A percentile compares a stretch with the other conserved stretches of the same genome.
phyloP scores from a whole-genome alignment of 1,284 basidiomycete genomes.

The Cutaneotrichosporon spelunceum region DNA sequence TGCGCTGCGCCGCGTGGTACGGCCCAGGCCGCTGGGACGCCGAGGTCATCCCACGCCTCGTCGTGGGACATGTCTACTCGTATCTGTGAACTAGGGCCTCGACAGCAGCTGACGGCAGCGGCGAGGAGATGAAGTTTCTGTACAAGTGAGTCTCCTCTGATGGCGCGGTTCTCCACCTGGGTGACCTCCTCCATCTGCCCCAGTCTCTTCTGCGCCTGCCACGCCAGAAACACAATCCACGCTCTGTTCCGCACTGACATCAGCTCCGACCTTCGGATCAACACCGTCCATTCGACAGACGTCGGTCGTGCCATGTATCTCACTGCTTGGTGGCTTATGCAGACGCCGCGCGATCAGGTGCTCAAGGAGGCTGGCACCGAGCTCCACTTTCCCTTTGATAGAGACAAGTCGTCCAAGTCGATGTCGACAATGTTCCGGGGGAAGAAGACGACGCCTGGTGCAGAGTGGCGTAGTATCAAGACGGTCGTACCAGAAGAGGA shows the following conservation, averaged over 20 bases:
- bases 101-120: slow-evolving; percentile 34
- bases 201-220: too few species aligned
- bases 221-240: too few species aligned
- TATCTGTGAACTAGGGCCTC: slow-evolving; percentile 55
- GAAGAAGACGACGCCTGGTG: slow-evolving; percentile 22
- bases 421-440: slow-evolving; percentile 21
- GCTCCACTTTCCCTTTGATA: slow-evolving; percentile 57
- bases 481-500: slow-evolving; percentile 57
- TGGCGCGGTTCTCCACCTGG: background rate
- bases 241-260: slow-evolving; percentile 11
- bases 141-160: slow-evolving; percentile 51
- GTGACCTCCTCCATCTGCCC: background rate
- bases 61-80: slow-evolving; percentile 73
- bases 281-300: slow-evolving; percentile 76
- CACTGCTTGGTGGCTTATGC: slow-evolving; percentile 48
- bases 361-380: slow-evolving; percentile 61
- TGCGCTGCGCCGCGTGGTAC: slow-evolving; percentile 40
- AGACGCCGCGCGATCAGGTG: slow-evolving; percentile 24
- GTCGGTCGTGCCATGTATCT: slow-evolving; percentile 72
- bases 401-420: slow-evolving; percentile 4
- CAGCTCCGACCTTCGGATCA: slow-evolving; percentile 67
- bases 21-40: slow-evolving; percentile 41
- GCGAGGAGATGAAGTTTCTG: slow-evolving; percentile 83
- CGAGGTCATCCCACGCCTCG: slow-evolving; percentile 64
- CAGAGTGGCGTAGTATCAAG: slow-evolving; percentile 40